Conservation (phyloP, 2,329 filamentous ascomycete genomes). For the Cryphonectria nitschkei region DNA sequence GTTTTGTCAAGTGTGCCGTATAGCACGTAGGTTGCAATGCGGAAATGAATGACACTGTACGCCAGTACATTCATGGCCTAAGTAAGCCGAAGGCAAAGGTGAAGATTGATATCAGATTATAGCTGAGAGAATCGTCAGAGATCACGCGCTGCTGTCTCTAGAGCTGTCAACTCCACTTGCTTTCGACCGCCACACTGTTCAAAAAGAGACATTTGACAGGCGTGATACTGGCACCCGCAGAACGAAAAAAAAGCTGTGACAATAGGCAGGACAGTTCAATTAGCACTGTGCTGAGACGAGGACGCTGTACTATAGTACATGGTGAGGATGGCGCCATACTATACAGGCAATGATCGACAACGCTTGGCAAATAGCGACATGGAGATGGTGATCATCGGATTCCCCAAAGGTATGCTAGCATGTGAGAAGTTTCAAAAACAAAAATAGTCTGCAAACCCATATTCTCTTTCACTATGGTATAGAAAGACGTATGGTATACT, state of each 20-base stretch:
- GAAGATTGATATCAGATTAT: too few relatives aligned
- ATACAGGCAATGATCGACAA: constrained; percentile 4
- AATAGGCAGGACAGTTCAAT: not conserved
- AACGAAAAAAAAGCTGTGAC: too few relatives aligned
- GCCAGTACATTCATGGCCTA: not conserved
- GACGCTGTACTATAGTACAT: not conserved
- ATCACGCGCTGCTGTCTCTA: not conserved
- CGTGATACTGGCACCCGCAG: not conserved
- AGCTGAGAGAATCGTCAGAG: too few relatives aligned
- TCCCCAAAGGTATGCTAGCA: not conserved
- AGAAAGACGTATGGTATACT: too few relatives aligned
- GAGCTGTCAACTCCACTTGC: not conserved
- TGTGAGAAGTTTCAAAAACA: not conserved
- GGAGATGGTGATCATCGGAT: not conserved
- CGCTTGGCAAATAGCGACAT: constrained; percentile 13
- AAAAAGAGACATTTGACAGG: too few relatives aligned
- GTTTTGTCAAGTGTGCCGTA: not conserved
- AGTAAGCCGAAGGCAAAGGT: not conserved
- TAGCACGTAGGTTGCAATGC: not conserved
- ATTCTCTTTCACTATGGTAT: not conserved
- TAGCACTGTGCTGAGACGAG: not conserved
- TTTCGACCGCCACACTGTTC: not conserved
- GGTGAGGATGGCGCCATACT: not conserved
- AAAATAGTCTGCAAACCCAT: too few relatives aligned
- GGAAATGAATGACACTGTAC: not conserved